Conservation (phyloP, 2,329 filamentous ascomycete species). For the Coniochaeta sp. region DNA sequence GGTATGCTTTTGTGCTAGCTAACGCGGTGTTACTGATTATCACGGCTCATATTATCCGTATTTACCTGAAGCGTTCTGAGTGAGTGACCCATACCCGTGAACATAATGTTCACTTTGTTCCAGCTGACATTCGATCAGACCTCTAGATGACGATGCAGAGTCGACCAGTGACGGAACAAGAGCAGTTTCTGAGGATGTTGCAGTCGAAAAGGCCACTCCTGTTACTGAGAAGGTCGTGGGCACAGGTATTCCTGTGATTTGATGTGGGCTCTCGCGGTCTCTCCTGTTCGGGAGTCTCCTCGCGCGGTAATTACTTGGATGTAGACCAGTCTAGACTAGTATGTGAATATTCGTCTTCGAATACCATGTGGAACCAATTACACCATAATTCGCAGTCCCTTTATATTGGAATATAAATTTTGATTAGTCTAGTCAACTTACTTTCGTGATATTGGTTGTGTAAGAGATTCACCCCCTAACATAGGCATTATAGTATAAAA, state of each 20-base stretch:
- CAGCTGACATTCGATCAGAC: background rate
- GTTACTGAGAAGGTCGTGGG: background rate
- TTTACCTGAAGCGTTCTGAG: slow-evolving; percentile 14
- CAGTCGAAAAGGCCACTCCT: background rate
- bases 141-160: slow-evolving; percentile 3
- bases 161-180: background rate
- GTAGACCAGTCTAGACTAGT: too few species aligned
- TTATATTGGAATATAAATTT: too few species aligned
- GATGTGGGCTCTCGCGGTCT: background rate
- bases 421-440: too few species aligned
- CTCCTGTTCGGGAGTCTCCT: too few species aligned
- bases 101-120: background rate
- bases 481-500: too few species aligned
- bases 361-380: too few species aligned
- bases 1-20: slow-evolving; percentile 28
- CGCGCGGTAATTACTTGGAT: too few species aligned
- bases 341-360: too few species aligned
- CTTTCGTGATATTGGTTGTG: too few species aligned
- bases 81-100: slow-evolving; percentile 7
- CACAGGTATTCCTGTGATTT: background rate
- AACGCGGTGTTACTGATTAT: slow-evolving; percentile 11
- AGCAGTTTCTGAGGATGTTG: background rate
- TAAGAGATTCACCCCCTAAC: too few species aligned
- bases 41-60: slow-evolving; percentile 13
- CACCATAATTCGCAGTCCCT: too few species aligned